Base-by-base conservation (phyloP, 225 moss, liverwort and hornwort genomes). In the Pleurozium schreberi region DNA sequence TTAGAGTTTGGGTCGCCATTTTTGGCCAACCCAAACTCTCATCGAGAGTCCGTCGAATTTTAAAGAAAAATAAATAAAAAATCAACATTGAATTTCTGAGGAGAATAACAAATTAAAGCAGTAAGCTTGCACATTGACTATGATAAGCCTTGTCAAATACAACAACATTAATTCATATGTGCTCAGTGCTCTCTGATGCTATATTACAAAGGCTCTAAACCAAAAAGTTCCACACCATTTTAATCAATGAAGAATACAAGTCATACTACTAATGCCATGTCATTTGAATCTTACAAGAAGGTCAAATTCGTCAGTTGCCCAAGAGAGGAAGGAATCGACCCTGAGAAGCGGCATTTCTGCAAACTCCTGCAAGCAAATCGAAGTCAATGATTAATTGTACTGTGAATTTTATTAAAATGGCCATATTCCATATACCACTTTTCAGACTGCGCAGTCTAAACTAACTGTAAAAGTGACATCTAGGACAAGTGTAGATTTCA, bases 301-400 rank as follows among this genome's bases (percentile, higher is more conserved):
- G 90, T 88, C 69, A 93, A 63, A 74, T 89, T 90, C 31, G 40
- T 30, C n/a, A 93, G 77, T 62, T 86, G 53, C 69, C 90, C 90
- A 42, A 93, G 75, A 28, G 89, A 76, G 33, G 88, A 5, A 60
- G 93, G 93, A 67, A 93, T 93, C 36, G 49, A 14, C 36, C 92
- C 93, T 34, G 84, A 17, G 77, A 93, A 87, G 8, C 33, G 12
- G 58, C 93, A 93, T 11, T 19, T 11, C 81, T 93, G 93, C 88
- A 93, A 81, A 91, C 92, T 88, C 90, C 93, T 93, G 92, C 36
- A 89, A 89, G 61, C 34, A 86, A 63, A 86, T 53, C 66, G 73
- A 8, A 75, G 45, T 83, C 58, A 85, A 61, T 61, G 4, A 71
- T 34, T 50, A 36, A 18, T 73, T n/a, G n/a, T n/a, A n/a, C n/a